phyloP scores from a whole-genome alignment of 352 stramenopile genomes.

The Pythium vanterpoolii region DNA sequence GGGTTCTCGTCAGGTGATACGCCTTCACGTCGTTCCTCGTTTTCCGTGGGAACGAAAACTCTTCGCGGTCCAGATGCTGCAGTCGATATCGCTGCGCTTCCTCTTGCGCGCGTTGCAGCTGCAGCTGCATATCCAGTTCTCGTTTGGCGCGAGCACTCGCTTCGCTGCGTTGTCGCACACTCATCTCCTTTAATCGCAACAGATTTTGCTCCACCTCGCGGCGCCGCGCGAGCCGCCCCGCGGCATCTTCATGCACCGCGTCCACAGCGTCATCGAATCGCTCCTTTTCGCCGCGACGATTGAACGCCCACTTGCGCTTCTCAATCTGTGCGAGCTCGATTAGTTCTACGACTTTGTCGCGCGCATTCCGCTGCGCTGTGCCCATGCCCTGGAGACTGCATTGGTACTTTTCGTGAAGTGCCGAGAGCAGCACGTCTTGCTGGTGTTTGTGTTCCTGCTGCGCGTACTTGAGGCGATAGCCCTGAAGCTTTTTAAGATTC shows the following conservation, averaged over 20 bases:
- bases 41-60: conserved; percentile 37
- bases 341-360: conserved; percentile 51
- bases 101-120: conserved; percentile 26
- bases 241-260: conserved; percentile 25
- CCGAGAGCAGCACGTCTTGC: conserved; percentile 40
- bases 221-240: conserved; percentile 22
- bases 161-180: conserved; percentile 35
- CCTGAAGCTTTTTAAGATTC: conserved; percentile 53
- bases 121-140: conserved; percentile 32
- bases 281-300: conserved; percentile 30
- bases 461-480: conserved; percentile 26
- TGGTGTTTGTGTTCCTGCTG: conserved; percentile 28
- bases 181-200: conserved; percentile 37
- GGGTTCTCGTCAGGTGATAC: conserved; percentile 55
- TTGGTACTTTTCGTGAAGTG: conserved; percentile 51
- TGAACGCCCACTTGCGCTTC: conserved; percentile 55
- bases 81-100: conserved; percentile 29
- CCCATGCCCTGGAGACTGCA: conserved; percentile 59
- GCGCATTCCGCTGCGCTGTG: conserved; percentile 54
- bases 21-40: conserved; percentile 37
- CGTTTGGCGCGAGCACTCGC: conserved; percentile 36
- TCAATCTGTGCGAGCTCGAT: conserved; percentile 47
- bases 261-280: conserved; percentile 35
- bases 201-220: conserved; percentile 47
- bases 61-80: conserved; percentile 31